Evolutionary conservation across 176 grass and related monocot species (phyloP).

Genomic region (Avena atlantica): DNA sequence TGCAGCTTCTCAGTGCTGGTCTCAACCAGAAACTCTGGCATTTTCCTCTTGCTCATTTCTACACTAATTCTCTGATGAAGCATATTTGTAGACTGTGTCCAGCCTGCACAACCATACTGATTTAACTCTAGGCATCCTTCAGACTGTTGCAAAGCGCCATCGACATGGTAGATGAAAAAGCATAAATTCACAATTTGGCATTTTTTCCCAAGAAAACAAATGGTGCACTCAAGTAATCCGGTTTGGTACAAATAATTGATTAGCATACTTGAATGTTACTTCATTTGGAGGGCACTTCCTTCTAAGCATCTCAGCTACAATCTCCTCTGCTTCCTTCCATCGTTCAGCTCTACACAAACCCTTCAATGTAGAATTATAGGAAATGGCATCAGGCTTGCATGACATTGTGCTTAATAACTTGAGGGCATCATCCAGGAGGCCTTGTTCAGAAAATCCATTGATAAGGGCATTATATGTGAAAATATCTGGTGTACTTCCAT

Average conservation of each 20-base stretch:
- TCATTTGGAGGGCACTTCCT: constrained; percentile 58
- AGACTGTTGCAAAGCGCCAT: background rate
- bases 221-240: constrained; percentile 31
- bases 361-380: constrained; percentile 57
- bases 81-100: background rate
- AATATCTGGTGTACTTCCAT: constrained; percentile 50
- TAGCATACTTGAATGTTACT: constrained; percentile 69
- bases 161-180: background rate
- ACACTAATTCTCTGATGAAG: background rate
- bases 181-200: constrained; percentile 11
- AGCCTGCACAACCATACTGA: constrained; percentile 15
- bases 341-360: constrained; percentile 57
- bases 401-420: constrained; percentile 51
- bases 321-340: constrained; percentile 51
- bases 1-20: background rate
- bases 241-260: constrained; percentile 43
- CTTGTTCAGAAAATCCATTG: constrained; percentile 59
- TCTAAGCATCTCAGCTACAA: constrained; percentile 58
- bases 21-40: constrained; percentile 4
- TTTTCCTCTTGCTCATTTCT: constrained; percentile 32
- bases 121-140: constrained; percentile 24
- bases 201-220: background rate
- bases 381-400: constrained; percentile 53
- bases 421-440: constrained; percentile 46
- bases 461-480: constrained; percentile 60